Evolutionary conservation across 2,329 filamentous ascomycete species (phyloP).

Genomic region (Ophidiomyces ophidiicola): DNA sequence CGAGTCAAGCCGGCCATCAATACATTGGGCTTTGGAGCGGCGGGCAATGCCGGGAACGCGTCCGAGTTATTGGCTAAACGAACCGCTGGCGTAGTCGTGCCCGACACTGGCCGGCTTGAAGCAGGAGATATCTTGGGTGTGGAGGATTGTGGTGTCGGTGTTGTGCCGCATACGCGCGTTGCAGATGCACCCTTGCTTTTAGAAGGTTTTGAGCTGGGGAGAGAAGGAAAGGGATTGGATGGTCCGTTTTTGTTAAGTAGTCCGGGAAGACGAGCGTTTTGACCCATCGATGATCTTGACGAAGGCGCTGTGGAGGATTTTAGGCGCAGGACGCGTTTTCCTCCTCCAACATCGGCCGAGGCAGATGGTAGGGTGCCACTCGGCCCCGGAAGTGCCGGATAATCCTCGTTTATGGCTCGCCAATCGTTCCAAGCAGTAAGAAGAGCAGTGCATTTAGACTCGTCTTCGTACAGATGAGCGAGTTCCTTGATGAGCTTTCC

Average conservation of each 20-base stretch:
- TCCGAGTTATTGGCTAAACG: slow-evolving; percentile 36
- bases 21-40: slow-evolving; percentile 56
- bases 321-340: slow-evolving; percentile 49
- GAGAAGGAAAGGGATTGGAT: slow-evolving; percentile 36
- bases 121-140: slow-evolving; percentile 18
- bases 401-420: slow-evolving; percentile 92
- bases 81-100: slow-evolving; percentile 18
- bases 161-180: slow-evolving; percentile 20
- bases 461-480: slow-evolving; percentile 82
- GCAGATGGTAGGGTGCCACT: slow-evolving; percentile 52
- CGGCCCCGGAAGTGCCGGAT: slow-evolving; percentile 71
- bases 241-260: slow-evolving; percentile 21
- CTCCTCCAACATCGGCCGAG: slow-evolving; percentile 40
- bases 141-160: slow-evolving; percentile 18
- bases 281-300: slow-evolving; percentile 48
- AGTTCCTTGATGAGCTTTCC: slow-evolving; percentile 85
- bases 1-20: slow-evolving; percentile 40
- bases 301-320: slow-evolving; percentile 60
- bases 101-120: slow-evolving; percentile 22
- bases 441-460: slow-evolving; percentile 57
- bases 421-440: slow-evolving; percentile 87
- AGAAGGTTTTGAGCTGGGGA: slow-evolving; percentile 22
- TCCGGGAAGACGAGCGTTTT: slow-evolving; percentile 42
- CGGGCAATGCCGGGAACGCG: slow-evolving; percentile 71
- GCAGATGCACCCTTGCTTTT: slow-evolving; percentile 11